Evolutionary conservation across 2,329 filamentous ascomycete genomes (phyloP), one percentile per base, ranked within the genome.

Genomic region (Moelleriella libera): DNA sequence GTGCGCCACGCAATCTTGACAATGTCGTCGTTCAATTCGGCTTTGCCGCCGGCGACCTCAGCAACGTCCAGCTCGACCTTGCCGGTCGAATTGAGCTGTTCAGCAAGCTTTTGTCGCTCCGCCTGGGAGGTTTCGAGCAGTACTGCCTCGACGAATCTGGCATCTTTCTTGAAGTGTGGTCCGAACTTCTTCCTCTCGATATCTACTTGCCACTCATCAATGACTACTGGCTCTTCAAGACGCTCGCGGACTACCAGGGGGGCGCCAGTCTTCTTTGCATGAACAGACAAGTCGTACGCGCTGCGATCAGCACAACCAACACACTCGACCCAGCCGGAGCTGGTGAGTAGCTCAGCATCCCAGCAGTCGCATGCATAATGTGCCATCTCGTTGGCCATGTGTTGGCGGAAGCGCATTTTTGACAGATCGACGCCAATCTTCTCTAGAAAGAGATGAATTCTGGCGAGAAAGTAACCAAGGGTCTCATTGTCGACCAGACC

Each of bases 341-440:
- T 89, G 49, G 87, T 97, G 52, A 85, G 73, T 48, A 98, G 72
- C 66, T 98, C 92, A 11, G 88, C 90, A 66, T 98, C 92, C 92
- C 92, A 97, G 71, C 92, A 98, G 70, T 98, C 92, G 48, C 82
- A 78, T 44, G 92, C 92, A 63, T 98, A 98, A 68, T 98, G 92
- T 12, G 92, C 76, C 75, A 78, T 79, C 60, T 78, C 75, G 57
- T 78, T 79, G 50, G 69, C 69, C 89, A 98, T 96, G 69, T 98
- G 92, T 68, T 98, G 92, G 60, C 92, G 81, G 76, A 97, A 97
- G 47, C 92, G 85, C 57, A 97, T 78, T 74, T 97, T 98, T 54
- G 71, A 76, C 62, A 80, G 73, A 63, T 97, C 90, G 44, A 94
- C 75, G 61, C 92, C 92, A 56, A 98, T 83, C 67, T 83, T 88